phyloP scores from a whole-genome alignment of 2,329 filamentous ascomycete genomes.

The Myriangium duriaei region DNA sequence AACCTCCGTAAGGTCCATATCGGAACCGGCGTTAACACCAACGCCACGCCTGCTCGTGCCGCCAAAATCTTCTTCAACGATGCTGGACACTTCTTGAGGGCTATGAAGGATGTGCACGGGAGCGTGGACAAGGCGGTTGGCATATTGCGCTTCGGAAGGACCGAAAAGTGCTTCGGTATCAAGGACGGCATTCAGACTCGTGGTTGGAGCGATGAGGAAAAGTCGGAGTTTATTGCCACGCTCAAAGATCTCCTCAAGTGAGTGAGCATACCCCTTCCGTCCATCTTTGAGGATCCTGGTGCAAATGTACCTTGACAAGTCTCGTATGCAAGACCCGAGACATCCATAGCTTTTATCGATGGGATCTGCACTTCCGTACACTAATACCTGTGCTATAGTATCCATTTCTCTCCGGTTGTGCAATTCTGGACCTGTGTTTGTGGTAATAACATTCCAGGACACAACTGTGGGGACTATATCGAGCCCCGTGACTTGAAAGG shows the following conservation, averaged over 20 bases:
- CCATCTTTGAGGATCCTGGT: not conserved
- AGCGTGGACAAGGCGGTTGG: slow-evolving; percentile 17
- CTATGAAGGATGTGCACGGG: slow-evolving; percentile 12
- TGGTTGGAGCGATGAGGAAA: slow-evolving; percentile 15
- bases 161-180: slow-evolving; percentile 16
- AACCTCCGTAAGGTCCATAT: slow-evolving; percentile 21
- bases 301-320: not conserved
- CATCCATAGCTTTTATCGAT: not conserved
- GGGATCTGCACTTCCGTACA: not conserved
- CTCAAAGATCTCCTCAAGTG: slow-evolving; percentile 22
- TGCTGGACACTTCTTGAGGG: slow-evolving; percentile 18
- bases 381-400: not conserved
- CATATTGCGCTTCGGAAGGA: slow-evolving; percentile 17
- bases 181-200: slow-evolving; percentile 18
- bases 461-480: slow-evolving; percentile 1
- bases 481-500: too few species aligned
- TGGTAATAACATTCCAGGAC: not conserved
- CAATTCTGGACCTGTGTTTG: slow-evolving; percentile 3
- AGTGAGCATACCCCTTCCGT: slow-evolving; percentile 10
- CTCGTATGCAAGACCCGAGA: not conserved
- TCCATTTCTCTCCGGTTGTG: not conserved
- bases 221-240: slow-evolving; percentile 17
- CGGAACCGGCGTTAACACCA: slow-evolving; percentile 17
- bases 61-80: slow-evolving; percentile 25
- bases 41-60: slow-evolving; percentile 21